A percentile compares a stretch with the other conserved stretches of the same genome.
Conservation (phyloP, 768 basidiomycete genomes). For the Mycena maculata region DNA sequence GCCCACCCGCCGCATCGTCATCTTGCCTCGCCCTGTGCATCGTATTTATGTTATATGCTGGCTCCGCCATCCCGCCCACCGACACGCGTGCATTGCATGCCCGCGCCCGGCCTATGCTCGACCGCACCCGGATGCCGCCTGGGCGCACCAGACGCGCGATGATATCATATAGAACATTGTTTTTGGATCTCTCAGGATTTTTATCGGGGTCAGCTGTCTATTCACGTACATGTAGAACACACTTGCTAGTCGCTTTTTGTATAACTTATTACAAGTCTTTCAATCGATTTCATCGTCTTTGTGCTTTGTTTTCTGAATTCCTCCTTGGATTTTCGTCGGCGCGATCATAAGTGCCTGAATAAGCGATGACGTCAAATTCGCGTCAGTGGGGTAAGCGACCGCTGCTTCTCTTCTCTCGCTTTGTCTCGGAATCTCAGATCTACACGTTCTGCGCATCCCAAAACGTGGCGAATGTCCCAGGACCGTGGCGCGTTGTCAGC, state of each 20-base stretch:
- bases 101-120: background rate
- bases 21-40: slow-evolving; percentile 1
- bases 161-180: background rate
- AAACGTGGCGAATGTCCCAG: background rate
- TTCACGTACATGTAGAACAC: slow-evolving; percentile 4
- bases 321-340: background rate
- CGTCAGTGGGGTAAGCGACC: background rate
- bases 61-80: background rate
- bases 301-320: background rate
- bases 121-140: slow-evolving; percentile 4
- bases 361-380: background rate
- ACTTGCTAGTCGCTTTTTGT: slow-evolving; percentile 4
- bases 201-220: slow-evolving; percentile 12
- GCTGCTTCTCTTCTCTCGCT: background rate
- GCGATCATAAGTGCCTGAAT: slow-evolving; percentile 6
- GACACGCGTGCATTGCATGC: background rate
- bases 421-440: too few relatives aligned
- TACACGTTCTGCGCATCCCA: background rate
- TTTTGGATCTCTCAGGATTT: slow-evolving; percentile 13
- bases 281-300: background rate
- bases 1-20: background rate
- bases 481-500: background rate
- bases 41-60: slow-evolving; percentile 17
- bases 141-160: slow-evolving; percentile 23
- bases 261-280: slow-evolving; percentile 27